Base-by-base conservation (phyloP, 73 alveolate species). In the Uronychia setigera region DNA sequence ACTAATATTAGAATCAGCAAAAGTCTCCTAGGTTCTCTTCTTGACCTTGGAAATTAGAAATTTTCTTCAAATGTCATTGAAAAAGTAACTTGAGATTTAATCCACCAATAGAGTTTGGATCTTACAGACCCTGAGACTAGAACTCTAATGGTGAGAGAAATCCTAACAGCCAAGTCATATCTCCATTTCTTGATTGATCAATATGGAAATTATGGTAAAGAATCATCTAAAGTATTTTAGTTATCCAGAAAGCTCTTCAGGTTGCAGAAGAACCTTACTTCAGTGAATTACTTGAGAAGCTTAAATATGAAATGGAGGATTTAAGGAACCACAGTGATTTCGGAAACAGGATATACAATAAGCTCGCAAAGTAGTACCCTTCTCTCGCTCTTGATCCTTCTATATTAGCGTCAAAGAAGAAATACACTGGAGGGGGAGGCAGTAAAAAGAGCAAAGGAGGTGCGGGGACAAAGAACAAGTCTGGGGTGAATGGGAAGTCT, bases 31-130 rank as follows among this genome's bases (percentile, higher is more conserved):
- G 93, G 92, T n/a, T 35, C 83, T 0, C 85, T 91, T 0, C 83
- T 86, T 0, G 83, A 34, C 81, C 93, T 92, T 32, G 93, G 98
- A 26, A 93, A 84, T 81, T 97, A 94, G 76, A 97, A 97, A 93
- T 97, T 93, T 93, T 92, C 98, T 60, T 94, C 99, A 26, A 97
- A 95, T 93, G 99, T 97, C 76, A 96, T 97, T 35, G 99, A 97
- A 76, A 96, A 96, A 80, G 67, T 46, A 46, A 11, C 19, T 19
- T 5, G 5, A 5, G n/a, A 11, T 46, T 46, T 46, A 46, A 19
- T 11, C 67, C 67, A 46, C n/a, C n/a, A n/a, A n/a, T n/a, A 46
- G 67, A 94, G 99, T 78, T 86, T 97, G 35, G 98, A 97, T 80
- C 89, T 78, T 29, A 87, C 86, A 58, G 76, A 76, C 14, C 26